Evolutionary conservation across 805 yeast genomes (phyloP), one percentile per base, ranked within the genome.

Genomic region (Barnettozyma sp.): DNA sequence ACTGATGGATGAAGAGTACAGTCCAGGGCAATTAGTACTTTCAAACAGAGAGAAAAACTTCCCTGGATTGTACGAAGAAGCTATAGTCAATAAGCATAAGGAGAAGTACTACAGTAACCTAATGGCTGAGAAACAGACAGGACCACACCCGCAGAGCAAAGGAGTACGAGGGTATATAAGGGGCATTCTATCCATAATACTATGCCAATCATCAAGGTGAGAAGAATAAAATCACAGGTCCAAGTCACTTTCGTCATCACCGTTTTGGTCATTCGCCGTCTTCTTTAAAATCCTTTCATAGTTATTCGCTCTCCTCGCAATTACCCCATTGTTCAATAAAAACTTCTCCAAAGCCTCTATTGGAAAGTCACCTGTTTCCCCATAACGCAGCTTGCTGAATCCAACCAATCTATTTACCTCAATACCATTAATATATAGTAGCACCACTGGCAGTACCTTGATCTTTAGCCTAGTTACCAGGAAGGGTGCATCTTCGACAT

Each of bases 401-500:
- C 95, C 95, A 5, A 83, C 68, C 5, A 83, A 49, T 41, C 84
- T 59, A 11, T 69, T 66, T 4, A 63, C 52, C 46, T 82, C 90
- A 29, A 66, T 56, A 1, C 88, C 88, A 24, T 70, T 61, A 10
- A 59, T 61, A 50, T 78, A 85, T 7, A 76, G 63, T 2, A 81
- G 56, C 3, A 84, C 76, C 44, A 77, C 78, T 0, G 95, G 95
- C 5, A 85, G 62, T 9, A 80, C 76, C 51, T 79, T 73, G 33
- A 86, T 66, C 3, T 65, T 61, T 26, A 86, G 65, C 50, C 74
- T 76, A 3, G 74, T 59, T 5, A 76, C 85, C 30, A 86, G 60
- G 50, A 85, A 85, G 4, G 94, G 87, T 2, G 88, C 82, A 25
- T 70, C 60, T 23, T 65, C 70, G 0, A 83, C 95, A 36, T 69